phyloP scores from a whole-genome alignment of 768 basidiomycete species.

The Agaricus blazei region DNA sequence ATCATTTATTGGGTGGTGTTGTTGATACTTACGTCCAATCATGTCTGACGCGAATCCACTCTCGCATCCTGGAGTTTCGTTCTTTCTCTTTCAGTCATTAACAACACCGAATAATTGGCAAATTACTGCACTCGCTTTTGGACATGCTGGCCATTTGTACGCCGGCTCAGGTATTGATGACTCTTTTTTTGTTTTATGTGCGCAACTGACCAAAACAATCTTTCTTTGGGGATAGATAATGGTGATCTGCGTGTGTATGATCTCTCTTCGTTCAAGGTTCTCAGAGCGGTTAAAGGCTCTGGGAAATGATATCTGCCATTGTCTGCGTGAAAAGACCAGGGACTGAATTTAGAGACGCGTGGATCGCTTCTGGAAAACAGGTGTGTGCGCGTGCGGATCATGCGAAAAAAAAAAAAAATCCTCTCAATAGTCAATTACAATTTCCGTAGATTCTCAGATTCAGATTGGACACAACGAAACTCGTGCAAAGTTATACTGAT shows the following conservation, averaged over 20 bases:
- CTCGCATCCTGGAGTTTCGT: slow-evolving; percentile 1
- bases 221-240: slow-evolving; percentile 42
- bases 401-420: no score
- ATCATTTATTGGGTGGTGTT: no score
- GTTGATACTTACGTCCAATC: neutral
- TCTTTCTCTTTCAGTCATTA: slow-evolving; percentile 4
- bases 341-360: slow-evolving; percentile 43
- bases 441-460: slow-evolving; percentile 36
- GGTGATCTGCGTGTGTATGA: slow-evolving; percentile 66
- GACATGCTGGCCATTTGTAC: slow-evolving; percentile 43
- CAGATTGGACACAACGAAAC: slow-evolving; percentile 38
- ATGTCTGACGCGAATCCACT: neutral
- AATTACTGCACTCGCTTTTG: slow-evolving; percentile 50
- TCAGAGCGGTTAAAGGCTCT: slow-evolving; percentile 57
- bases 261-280: slow-evolving; percentile 51
- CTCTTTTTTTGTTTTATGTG: neutral
- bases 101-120: slow-evolving; percentile 10
- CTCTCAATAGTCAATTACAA: no score
- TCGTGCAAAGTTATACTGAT: slow-evolving; percentile 51
- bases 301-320: slow-evolving; percentile 62
- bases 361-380: slow-evolving; percentile 61
- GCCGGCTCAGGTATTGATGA: slow-evolving; percentile 53
- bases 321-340: slow-evolving; percentile 36
- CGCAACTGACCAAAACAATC: neutral
- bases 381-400: slow-evolving; percentile 27